These are phyloP conservation scores for Paraphaeosphaeria sporulosa DNA, from an alignment of 2,329 filamentous ascomycete genomes.

Conservation along the genomic window DNA sequence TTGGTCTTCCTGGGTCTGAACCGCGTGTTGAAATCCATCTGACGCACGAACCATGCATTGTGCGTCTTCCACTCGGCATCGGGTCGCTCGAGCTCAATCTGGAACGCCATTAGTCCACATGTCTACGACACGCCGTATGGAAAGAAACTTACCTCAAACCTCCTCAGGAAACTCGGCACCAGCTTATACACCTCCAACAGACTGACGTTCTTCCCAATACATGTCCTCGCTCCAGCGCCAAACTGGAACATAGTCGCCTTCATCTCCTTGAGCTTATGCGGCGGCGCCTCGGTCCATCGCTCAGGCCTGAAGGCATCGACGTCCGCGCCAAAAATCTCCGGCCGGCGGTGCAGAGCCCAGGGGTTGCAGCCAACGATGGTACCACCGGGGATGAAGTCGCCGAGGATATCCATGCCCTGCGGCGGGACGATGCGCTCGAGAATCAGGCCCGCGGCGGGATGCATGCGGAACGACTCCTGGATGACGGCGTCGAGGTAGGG, in stretches of 20 bases:
- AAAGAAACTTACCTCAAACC: constrained; percentile 63
- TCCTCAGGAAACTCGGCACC: constrained; percentile 65
- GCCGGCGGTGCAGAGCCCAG: constrained; percentile 75
- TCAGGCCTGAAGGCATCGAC: constrained; percentile 73
- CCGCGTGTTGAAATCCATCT: constrained; percentile 53
- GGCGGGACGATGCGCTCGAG: constrained; percentile 76
- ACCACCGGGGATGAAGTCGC: constrained; percentile 69
- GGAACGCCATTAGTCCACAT: constrained; percentile 15
- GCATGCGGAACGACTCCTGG: constrained; percentile 79
- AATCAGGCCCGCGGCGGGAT: constrained; percentile 76
- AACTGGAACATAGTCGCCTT: constrained; percentile 76
- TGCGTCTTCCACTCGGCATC: constrained; percentile 55
- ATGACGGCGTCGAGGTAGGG: constrained; percentile 80
- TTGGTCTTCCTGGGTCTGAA: constrained; percentile 45
- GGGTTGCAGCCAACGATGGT: constrained; percentile 78
- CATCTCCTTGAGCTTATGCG: constrained; percentile 69
- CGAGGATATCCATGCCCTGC: constrained; percentile 69
- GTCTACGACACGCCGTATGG: not conserved
- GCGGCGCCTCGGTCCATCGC: constrained; percentile 66
- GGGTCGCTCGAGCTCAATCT: constrained; percentile 52
- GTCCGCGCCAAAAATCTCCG: constrained; percentile 73
- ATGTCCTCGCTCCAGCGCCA: constrained; percentile 74
- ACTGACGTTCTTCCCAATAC: constrained; percentile 65
- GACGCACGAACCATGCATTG: constrained; percentile 64
- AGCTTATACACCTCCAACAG: constrained; percentile 61